Conservation (phyloP, 257 asterid genomes). For the Cruciata laevipes region DNA sequence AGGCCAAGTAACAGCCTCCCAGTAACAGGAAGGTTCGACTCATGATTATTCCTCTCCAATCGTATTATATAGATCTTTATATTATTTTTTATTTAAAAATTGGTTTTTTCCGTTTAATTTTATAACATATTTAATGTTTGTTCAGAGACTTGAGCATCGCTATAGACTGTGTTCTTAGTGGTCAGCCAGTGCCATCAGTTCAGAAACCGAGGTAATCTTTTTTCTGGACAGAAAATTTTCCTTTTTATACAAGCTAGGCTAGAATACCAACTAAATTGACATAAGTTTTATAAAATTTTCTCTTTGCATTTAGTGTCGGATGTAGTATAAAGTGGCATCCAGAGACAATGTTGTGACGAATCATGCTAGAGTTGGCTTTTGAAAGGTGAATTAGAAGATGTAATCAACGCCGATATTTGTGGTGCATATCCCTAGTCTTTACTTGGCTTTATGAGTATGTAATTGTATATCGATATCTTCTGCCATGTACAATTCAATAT, state of each 20-base stretch:
- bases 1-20: slow-evolving; percentile 58
- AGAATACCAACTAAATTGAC: neutral
- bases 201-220: slow-evolving; percentile 68
- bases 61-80: neutral
- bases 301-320: slow-evolving; percentile 49
- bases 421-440: neutral
- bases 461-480: neutral
- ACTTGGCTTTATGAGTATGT: neutral
- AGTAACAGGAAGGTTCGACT: slow-evolving; percentile 70
- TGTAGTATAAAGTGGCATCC: slow-evolving; percentile 97
- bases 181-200: slow-evolving; percentile 56
- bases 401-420: neutral
- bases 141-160: slow-evolving; percentile 82
- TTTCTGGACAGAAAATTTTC: neutral
- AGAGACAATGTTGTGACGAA: slow-evolving; percentile 25
- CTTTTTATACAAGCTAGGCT: neutral
- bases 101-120: neutral
- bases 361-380: slow-evolving; percentile 13
- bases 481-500: neutral
- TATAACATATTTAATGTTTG: slow-evolving; percentile 6
- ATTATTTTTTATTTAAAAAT: no score
- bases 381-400: slow-evolving; percentile 18
- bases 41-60: neutral
- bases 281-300: slow-evolving; percentile 9
- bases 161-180: slow-evolving; percentile 67